Base-by-base conservation (phyloP, 495 filamentous ascomycete species). In the Talaromyces thailandensis region DNA sequence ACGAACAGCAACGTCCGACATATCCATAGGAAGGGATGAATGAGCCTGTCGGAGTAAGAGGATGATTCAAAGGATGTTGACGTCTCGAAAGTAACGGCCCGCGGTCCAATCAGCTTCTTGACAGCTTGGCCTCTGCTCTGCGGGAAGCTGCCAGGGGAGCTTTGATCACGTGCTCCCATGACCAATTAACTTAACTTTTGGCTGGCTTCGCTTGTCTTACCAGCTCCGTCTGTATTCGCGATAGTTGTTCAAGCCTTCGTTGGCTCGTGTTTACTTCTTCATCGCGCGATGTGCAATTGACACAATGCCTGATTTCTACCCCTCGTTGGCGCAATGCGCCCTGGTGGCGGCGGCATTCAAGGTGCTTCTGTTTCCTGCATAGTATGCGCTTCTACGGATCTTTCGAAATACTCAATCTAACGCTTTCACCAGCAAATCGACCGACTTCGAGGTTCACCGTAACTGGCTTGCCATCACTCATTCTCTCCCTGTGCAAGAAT, bases 401-500 rank as follows among this genome's bases (percentile, higher is more conserved):
- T 57, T 43, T 24, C 32, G 23, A 16, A 25, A 16, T 52, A 40
- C 58, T 62, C 23, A 65, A 23, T 25, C 45, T 58, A 24, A 31
- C 21, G 26, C 11, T 61, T 9, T 52, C 7, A 64, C 51, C 65
- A 98, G 94, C 79, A 97, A 94, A 79, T 97, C 94, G n/a, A 98
- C 93, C 64, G 94, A 98, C 71, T 98, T 97, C 67, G 94, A 98
- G 71, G 94, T 97, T 59, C 94, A 98, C 74, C 88, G 94, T 60
- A 98, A 97, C 76, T 98, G 94, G 94, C 83, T 98, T 29, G 93
- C 94, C 60, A 89, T 96, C 60, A 96, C 94, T 2, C 81, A 95
- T 75, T 96, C 89, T 26, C 79, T 96, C 32, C 91, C 94, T 1
- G 78, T 92, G 37, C 83, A 89, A 77, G 82, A 94, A 69, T 98